Base-by-base conservation (phyloP, 2,329 filamentous ascomycete genomes). In the Claviceps africana region DNA sequence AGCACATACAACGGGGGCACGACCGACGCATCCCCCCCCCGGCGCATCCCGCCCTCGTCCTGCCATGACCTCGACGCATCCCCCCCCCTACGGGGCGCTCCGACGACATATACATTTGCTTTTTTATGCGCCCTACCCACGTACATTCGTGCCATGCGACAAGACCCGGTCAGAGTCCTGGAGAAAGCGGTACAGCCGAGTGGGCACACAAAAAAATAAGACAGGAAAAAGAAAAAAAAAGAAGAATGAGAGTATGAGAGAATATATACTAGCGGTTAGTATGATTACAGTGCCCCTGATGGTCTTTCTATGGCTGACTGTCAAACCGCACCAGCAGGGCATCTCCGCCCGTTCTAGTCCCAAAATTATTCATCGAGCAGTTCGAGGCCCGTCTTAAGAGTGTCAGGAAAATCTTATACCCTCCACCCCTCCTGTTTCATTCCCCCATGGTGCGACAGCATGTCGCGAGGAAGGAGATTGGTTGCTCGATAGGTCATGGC, bases 241-340 rank as follows among this genome's bases (percentile, higher is more conserved):
- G 5, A 43, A n/a, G n/a, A n/a, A n/a, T n/a, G 25, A 25, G 25
- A 25, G 25, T n/a, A n/a, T n/a, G n/a, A 50, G 33, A 28, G 25
- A 53, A 40, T 30, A 37, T 43, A 44, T 49, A 50, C 42, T n/a
- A 31, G 28, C 43, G 43, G 40, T 47, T 45, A 53, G 40, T 53
- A 53, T 53, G 42, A 53, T 46, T 53, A 53, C 51, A 53, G 47
- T 53, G 33, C 33, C 46, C 46, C 15, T 40, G 40, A 21, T 53
- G 33, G 25, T 28, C 22, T 17, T 40, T 39, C 31, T 31, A 40
- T 37, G 21, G 39, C 46, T 53, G 42, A 19, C 17, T 39, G 17
- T 35, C 25, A 9, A 37, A 19, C 10, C 42, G 19, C 22, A 28
- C 40, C 40, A 47, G 47, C 21, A 31, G 45, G 28, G 11, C 40